These are phyloP conservation scores for Rosellinia necatrix DNA, from an alignment of 2,329 filamentous ascomycete species.

Conservation along the genomic window DNA sequence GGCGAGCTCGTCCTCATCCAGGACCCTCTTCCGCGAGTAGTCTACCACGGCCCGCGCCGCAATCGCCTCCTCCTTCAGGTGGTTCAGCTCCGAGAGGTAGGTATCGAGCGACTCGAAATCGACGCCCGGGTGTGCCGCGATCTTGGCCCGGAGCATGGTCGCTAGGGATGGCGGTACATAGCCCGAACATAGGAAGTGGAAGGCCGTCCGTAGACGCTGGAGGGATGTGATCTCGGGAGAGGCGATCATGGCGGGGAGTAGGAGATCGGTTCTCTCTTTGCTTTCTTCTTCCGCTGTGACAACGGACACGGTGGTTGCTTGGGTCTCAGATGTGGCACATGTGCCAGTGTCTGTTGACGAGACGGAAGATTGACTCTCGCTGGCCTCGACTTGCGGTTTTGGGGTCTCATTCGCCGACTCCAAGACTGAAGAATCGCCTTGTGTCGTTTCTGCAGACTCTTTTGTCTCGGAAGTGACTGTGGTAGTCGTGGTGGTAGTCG, in stretches of 20 bases:
- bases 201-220: constrained; percentile 66
- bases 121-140: constrained; percentile 45
- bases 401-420: constrained; percentile 28
- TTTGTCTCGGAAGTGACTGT: constrained; percentile 19
- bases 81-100: constrained; percentile 69
- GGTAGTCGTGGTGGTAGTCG: constrained; percentile 16
- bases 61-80: constrained; percentile 71
- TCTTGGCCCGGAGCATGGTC: constrained; percentile 46
- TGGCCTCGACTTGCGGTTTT: constrained; percentile 39
- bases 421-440: constrained; percentile 27
- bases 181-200: constrained; percentile 66
- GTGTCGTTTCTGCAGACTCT: constrained; percentile 21
- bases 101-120: constrained; percentile 74
- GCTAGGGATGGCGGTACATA: constrained; percentile 60
- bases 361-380: constrained; percentile 50
- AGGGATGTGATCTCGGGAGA: constrained; percentile 58
- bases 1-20: constrained; percentile 70
- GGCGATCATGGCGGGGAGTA: constrained; percentile 51
- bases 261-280: constrained; percentile 20
- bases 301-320: constrained; percentile 53
- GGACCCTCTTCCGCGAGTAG: constrained; percentile 70
- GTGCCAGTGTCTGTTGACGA: constrained; percentile 43
- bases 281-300: constrained; percentile 25
- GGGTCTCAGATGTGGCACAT: constrained; percentile 46
- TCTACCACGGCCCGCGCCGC: constrained; percentile 70